Conservation (phyloP, 2,329 filamentous ascomycete genomes). For the Sporothrix dimorphospora region DNA sequence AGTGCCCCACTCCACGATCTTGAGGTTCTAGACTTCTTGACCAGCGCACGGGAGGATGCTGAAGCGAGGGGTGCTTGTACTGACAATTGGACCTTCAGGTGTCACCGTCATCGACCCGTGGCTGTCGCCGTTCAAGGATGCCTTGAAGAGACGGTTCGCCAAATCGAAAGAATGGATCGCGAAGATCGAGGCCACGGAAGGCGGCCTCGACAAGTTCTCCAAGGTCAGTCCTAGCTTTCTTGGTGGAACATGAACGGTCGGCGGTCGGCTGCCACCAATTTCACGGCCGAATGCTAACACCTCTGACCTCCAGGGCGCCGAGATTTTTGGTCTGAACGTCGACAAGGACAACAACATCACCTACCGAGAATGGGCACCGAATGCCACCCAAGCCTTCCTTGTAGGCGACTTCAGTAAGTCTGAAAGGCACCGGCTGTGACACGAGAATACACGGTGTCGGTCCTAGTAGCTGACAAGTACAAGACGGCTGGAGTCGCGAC, state of each 20-base stretch:
- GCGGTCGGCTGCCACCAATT: neutral
- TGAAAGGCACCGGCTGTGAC: too few species aligned
- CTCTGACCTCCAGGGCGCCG: conserved; percentile 65
- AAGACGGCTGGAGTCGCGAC: conserved; percentile 83
- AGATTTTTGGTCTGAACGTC: conserved; percentile 85
- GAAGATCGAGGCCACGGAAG: conserved; percentile 79
- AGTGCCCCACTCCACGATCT: conserved; percentile 22
- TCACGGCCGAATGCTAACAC: neutral
- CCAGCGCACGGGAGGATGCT: neutral
- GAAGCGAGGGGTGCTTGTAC: neutral
- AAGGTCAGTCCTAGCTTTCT: conserved; percentile 55
- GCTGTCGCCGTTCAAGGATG: conserved; percentile 80
- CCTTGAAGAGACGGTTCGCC: conserved; percentile 73
- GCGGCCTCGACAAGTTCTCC: conserved; percentile 89
- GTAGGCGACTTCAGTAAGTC: conserved; percentile 90
- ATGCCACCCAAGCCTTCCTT: conserved; percentile 79
- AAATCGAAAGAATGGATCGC: conserved; percentile 87
- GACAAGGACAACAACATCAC: conserved; percentile 79
- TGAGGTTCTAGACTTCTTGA: neutral
- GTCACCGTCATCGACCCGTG: conserved; percentile 87
- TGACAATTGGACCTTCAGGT: conserved; percentile 54
- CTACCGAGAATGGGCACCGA: conserved; percentile 97
- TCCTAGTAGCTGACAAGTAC: neutral
- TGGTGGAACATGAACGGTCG: too few species aligned
- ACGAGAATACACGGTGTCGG: neutral